A percentile compares a stretch with the other conserved stretches of the same genome.
Evolutionary conservation across 768 basidiomycete genomes (phyloP).

Genomic region (Psilocybe cyanescens): DNA sequence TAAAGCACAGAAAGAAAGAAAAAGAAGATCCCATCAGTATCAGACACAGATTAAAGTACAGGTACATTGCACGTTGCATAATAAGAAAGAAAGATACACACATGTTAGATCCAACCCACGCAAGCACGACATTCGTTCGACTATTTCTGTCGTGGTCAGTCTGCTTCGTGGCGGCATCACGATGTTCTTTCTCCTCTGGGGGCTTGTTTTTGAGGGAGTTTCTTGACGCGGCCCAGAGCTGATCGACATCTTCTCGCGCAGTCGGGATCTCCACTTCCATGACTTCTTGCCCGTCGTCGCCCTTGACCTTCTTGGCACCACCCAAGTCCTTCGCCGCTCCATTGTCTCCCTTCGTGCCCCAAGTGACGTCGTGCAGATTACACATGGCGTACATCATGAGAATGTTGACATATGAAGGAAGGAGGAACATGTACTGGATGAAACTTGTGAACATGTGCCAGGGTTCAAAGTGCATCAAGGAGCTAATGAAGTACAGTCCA

Average conservation of each 20-base stretch:
- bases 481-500: conserved; percentile 84
- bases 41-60: not conserved
- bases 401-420: conserved; percentile 80
- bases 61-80: not conserved
- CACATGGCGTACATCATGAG: conserved; percentile 97
- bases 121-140: conserved; percentile 82
- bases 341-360: conserved; percentile 95
- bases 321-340: conserved; percentile 87
- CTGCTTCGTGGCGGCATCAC: conserved; percentile 88
- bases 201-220: conserved; percentile 68
- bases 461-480: conserved; percentile 89
- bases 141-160: conserved; percentile 85
- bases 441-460: conserved; percentile 98
- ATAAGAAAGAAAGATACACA: conserved; percentile 23
- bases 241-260: conserved; percentile 84
- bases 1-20: conserved; percentile 27
- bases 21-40: conserved; percentile 12
- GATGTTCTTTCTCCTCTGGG: conserved; percentile 78
- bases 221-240: conserved; percentile 81
- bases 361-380: conserved; percentile 87
- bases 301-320: conserved; percentile 87
- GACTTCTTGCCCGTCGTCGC: conserved; percentile 82
- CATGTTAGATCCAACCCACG: conserved; percentile 90
- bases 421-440: conserved; percentile 88
- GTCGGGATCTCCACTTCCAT: conserved; percentile 88